Evolutionary conservation across 345 rosid species (phyloP).

Genomic region (Syzygium grande): DNA sequence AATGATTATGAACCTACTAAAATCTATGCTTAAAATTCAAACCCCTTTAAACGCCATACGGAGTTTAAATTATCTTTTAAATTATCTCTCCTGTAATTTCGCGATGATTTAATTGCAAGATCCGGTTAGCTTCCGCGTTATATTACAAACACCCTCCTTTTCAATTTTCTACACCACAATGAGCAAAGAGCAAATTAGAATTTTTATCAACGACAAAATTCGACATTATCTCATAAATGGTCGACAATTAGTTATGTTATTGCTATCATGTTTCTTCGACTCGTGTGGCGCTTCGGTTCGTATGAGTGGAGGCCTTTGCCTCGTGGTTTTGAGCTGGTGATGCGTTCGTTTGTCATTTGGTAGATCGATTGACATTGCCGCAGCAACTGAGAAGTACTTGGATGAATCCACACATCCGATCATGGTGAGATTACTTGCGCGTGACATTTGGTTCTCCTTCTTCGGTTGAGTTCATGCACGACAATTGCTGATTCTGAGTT

Average conservation of each 20-base stretch:
- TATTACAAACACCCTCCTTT: too few species aligned
- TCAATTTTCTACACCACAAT: too few species aligned
- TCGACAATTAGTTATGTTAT: neutral
- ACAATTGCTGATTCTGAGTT: neutral
- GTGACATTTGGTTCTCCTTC: neutral
- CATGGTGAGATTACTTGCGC: constrained; percentile 23
- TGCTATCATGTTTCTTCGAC: neutral
- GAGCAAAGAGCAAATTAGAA: too few species aligned
- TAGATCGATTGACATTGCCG: constrained; percentile 62
- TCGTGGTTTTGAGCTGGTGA: neutral
- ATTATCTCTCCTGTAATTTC: too few species aligned
- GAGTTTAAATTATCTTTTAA: too few species aligned
- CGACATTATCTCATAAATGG: too few species aligned
- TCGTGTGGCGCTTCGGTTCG: neutral
- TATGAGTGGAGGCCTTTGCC: neutral
- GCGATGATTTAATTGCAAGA: too few species aligned
- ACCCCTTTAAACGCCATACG: neutral
- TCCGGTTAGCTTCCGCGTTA: too few species aligned
- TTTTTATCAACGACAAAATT: too few species aligned
- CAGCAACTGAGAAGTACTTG: constrained; percentile 37
- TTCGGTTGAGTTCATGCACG: neutral
- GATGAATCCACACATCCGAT: constrained; percentile 60
- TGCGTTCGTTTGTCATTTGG: constrained; percentile 21
- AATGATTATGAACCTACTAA: neutral
- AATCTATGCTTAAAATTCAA: neutral